These are phyloP conservation scores for Pythium apleroticum DNA, from an alignment of 352 stramenopile genomes.

Conservation along the genomic window DNA sequence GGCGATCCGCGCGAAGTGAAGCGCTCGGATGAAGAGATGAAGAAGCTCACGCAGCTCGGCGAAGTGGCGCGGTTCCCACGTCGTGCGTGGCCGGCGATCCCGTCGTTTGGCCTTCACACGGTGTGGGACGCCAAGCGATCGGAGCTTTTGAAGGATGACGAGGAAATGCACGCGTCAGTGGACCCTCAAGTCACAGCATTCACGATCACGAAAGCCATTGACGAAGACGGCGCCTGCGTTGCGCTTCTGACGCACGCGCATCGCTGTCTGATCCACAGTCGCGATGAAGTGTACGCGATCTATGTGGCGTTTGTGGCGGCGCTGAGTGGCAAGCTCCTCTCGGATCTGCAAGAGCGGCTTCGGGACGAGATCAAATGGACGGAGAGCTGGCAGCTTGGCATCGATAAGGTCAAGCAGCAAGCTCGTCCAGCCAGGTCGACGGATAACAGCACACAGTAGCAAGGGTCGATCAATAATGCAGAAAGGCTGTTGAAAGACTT, in stretches of 20 bases:
- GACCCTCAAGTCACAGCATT: constrained; percentile 19
- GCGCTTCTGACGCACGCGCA: constrained; percentile 62
- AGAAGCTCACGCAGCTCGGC: constrained; percentile 40
- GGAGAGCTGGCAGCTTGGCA: constrained; percentile 47
- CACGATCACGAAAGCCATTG: constrained; percentile 14
- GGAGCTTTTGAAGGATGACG: constrained; percentile 25
- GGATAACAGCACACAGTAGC: neutral
- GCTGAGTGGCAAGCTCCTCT: constrained; percentile 23
- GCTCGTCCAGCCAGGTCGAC: neutral
- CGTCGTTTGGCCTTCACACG: constrained; percentile 36
- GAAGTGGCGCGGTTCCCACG: constrained; percentile 54
- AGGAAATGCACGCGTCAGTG: constrained; percentile 14
- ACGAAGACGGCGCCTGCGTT: constrained; percentile 36
- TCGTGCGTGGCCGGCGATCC: constrained; percentile 50
- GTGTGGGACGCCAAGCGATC: constrained; percentile 16
- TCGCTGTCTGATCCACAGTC: constrained; percentile 43
- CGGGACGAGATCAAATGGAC: constrained; percentile 61
- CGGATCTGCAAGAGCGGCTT: constrained; percentile 40
- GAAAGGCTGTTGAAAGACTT: neutral
- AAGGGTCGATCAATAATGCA: neutral
- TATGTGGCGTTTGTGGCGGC: constrained; percentile 34
- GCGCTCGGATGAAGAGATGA: constrained; percentile 43
- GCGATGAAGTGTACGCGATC: constrained; percentile 42
- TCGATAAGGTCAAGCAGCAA: constrained; percentile 32
- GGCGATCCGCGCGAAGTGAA: constrained; percentile 57